A percentile compares a stretch with the other conserved stretches of the same genome.
phyloP scores from a whole-genome alignment of 2,329 filamentous ascomycete species.

The Cryphonectria carpinicola region DNA sequence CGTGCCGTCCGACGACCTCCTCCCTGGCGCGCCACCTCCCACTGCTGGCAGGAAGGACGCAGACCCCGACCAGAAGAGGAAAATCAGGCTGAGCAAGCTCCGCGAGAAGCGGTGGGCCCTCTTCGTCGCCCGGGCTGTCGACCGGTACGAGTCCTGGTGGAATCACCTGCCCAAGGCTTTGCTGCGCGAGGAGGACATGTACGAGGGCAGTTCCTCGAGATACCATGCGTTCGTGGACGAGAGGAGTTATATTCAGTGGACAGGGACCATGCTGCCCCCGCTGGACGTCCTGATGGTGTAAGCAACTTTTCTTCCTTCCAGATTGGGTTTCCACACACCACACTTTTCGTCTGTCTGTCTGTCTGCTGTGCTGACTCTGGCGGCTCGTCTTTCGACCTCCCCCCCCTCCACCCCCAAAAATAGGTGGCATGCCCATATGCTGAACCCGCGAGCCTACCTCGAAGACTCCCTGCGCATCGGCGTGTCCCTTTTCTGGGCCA shows the following conservation, averaged over 20 bases:
- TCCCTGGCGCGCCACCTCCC: conserved; percentile 18
- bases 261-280: conserved; percentile 55
- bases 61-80: conserved; percentile 40
- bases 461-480: conserved; percentile 71
- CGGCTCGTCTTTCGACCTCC: background rate
- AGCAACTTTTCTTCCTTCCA: background rate
- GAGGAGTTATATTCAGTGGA: conserved; percentile 41
- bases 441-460: conserved; percentile 75
- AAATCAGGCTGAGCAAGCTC: conserved; percentile 54
- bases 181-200: conserved; percentile 45
- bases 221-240: conserved; percentile 42
- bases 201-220: conserved; percentile 25
- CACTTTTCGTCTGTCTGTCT: no score
- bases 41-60: conserved; percentile 30
- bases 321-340: no score
- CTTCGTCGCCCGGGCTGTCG: conserved; percentile 69
- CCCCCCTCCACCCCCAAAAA: background rate
- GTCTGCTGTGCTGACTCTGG: conserved; percentile 6
- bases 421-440: conserved; percentile 69
- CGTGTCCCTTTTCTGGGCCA: conserved; percentile 59
- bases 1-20: background rate
- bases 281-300: conserved; percentile 49
- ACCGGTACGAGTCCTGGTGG: conserved; percentile 73
- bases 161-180: conserved; percentile 38
- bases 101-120: conserved; percentile 76